Base-by-base conservation (phyloP, 176 grass and related monocot species). In the Elymus sibiricus region DNA sequence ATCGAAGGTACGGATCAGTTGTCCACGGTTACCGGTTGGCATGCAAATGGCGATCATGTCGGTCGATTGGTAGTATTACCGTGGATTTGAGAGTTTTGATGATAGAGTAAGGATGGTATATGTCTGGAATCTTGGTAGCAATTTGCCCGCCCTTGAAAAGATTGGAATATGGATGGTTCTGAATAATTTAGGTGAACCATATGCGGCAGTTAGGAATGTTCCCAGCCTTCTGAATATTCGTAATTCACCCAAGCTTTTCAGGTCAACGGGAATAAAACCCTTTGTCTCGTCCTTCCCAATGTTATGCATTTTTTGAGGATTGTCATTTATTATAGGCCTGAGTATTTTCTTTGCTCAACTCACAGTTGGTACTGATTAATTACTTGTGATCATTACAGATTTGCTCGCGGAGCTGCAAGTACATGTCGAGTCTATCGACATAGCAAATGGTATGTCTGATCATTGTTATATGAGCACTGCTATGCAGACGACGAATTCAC, bases 351-450 rank as follows among this genome's bases (percentile, higher is more conserved):
- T 63, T 46, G 22, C 27, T n/a, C 47, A 75, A 28, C 43, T 51
- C 8, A 3, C 14, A 38, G 9, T 82, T 5, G 40, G 76, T 73
- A 40, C 40, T 90, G n/a, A 82, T 46, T 19, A 25, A 19, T 69
- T 55, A 64, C 32, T 78, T 84, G 80, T 81, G 17, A 65, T n/a
- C 51, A 5, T 86, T 80, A 71, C 92, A 97, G 94, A 79, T 83
- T 87, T 97, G 56, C 86, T 97, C 40, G 87, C 89, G 79, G 88
- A 97, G 40, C 84, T 97, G 86, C 95, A 97, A 44, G 84, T 92
- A 31, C 95, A 94, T 89, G 95, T 94, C 34, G 95, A 97, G 38
- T 94, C 95, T 68, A 97, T 97, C 46, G 95, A 97, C 83, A 91
- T 94, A 82, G 92, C 95, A 64, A 97, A 97, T 15, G 90, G 95